Evolutionary conservation across 2,329 filamentous ascomycete species (phyloP).

Genomic region (Tolypocladium inflatum): DNA sequence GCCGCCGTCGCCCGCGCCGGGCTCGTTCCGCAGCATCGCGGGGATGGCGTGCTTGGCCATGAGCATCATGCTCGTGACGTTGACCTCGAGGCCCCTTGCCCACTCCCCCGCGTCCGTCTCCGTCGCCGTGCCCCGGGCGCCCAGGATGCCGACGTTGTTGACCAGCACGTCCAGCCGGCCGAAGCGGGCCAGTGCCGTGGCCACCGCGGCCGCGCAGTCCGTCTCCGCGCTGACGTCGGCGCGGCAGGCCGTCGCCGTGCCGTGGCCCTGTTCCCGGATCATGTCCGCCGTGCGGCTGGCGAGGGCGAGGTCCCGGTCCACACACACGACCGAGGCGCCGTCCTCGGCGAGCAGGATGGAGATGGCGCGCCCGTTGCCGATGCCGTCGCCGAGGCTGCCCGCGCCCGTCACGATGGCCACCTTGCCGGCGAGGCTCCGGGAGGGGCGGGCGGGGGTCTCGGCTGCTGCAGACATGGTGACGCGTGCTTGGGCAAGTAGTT

Average conservation of each 20-base stretch:
- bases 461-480: background rate
- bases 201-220: constrained; percentile 38
- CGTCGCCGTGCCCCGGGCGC: constrained; percentile 47
- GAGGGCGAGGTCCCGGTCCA: constrained; percentile 39
- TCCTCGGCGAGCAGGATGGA: constrained; percentile 51
- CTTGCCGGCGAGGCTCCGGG: constrained; percentile 14
- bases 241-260: constrained; percentile 29
- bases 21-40: constrained; percentile 44
- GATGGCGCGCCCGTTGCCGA: constrained; percentile 50
- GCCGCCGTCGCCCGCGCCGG: constrained; percentile 17
- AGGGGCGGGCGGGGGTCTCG: constrained; percentile 8
- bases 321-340: constrained; percentile 47
- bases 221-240: constrained; percentile 45
- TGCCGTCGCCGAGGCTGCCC: constrained; percentile 39
- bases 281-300: constrained; percentile 45
- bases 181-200: constrained; percentile 33
- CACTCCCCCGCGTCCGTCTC: constrained; percentile 51
- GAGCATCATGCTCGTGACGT: constrained; percentile 55
- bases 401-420: constrained; percentile 16
- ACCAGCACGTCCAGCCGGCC: constrained; percentile 53
- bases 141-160: constrained; percentile 55
- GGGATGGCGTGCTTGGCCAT: constrained; percentile 55
- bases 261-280: constrained; percentile 29
- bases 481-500: no score
- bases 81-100: constrained; percentile 47